Percentiles rank a stretch among this genome's conserved stretches.
Evolutionary conservation across 495 filamentous ascomycete genomes (phyloP).

Genomic region (Xylaria curta): DNA sequence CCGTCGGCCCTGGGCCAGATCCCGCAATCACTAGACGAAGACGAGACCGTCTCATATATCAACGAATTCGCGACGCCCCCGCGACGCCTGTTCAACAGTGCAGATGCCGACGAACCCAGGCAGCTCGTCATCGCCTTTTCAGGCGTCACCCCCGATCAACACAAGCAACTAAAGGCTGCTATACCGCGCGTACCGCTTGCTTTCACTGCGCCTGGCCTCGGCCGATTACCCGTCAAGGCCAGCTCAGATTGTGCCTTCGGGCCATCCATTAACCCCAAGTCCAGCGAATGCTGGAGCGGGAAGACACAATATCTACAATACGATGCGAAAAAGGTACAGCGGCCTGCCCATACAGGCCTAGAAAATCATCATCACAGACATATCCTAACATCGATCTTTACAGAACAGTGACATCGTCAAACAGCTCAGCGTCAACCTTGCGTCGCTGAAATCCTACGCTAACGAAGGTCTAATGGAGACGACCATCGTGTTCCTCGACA

Average conservation of each 20-base stretch:
- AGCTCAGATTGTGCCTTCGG: conserved; percentile 48
- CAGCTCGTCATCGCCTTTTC: conserved; percentile 60
- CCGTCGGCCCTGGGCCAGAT: conserved; percentile 49
- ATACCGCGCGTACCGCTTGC: conserved; percentile 44
- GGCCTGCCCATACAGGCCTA: neutral
- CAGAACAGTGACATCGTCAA: conserved; percentile 42
- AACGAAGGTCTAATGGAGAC: conserved; percentile 50
- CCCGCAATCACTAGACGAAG: conserved; percentile 43
- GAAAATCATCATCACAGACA: neutral
- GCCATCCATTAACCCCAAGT: conserved; percentile 49
- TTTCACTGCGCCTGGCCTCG: conserved; percentile 49
- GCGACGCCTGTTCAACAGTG: conserved; percentile 48
- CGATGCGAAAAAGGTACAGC: conserved; percentile 49
- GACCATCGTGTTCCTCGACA: conserved; percentile 49
- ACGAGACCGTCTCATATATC: conserved; percentile 49
- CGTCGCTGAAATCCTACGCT: conserved; percentile 43
- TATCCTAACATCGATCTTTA: conserved; percentile 4
- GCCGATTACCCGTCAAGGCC: conserved; percentile 44
- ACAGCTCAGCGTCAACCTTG: conserved; percentile 41
- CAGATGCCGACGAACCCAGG: conserved; percentile 39
- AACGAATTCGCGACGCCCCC: conserved; percentile 49
- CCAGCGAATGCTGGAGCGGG: conserved; percentile 54
- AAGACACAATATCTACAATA: conserved; percentile 51
- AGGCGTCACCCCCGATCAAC: conserved; percentile 46
- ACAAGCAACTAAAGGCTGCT: conserved; percentile 39